A percentile compares a stretch with the other conserved stretches of the same genome.
Conservation (phyloP, 345 rosid species). For the Sonneratia alba region DNA sequence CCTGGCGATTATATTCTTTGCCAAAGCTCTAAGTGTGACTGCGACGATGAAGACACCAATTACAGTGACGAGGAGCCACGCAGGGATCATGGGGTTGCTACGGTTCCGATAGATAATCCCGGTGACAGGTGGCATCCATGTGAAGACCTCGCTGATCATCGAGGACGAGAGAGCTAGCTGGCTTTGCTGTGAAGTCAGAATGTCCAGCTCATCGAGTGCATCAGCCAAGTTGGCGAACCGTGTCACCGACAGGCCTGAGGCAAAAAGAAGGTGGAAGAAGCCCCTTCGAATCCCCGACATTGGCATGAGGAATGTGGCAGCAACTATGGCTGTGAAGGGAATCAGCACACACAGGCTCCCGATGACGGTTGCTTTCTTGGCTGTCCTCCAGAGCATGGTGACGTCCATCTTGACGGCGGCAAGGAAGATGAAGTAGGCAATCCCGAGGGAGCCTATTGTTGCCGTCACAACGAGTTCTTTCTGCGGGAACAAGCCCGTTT, state of each 20-base stretch:
- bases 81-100: not conserved
- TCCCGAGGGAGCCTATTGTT: slow-evolving; percentile 4
- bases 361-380: slow-evolving; percentile 9
- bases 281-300: not conserved
- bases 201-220: slow-evolving; percentile 19
- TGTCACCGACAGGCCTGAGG: not conserved
- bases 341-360: slow-evolving; percentile 2
- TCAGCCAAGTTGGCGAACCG: slow-evolving; percentile 13
- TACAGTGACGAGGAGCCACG: not conserved
- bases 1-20: not conserved
- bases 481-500: not conserved
- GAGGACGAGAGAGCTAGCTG: slow-evolving; percentile 17
- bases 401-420: slow-evolving; percentile 20
- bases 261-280: not conserved
- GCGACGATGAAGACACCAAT: not conserved
- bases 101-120: not conserved
- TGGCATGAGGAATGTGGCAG: not conserved
- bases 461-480: not conserved
- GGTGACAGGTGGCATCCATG: not conserved
- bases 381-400: not conserved
- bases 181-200: slow-evolving; percentile 25
- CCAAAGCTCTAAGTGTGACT: not conserved
- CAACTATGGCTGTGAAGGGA: not conserved
- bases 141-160: slow-evolving; percentile 2
- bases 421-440: slow-evolving; percentile 12